Evolutionary conservation across 2,329 filamentous ascomycete genomes (phyloP), one percentile per base, ranked within the genome.

Genomic region (Talaromyces islandicus): DNA sequence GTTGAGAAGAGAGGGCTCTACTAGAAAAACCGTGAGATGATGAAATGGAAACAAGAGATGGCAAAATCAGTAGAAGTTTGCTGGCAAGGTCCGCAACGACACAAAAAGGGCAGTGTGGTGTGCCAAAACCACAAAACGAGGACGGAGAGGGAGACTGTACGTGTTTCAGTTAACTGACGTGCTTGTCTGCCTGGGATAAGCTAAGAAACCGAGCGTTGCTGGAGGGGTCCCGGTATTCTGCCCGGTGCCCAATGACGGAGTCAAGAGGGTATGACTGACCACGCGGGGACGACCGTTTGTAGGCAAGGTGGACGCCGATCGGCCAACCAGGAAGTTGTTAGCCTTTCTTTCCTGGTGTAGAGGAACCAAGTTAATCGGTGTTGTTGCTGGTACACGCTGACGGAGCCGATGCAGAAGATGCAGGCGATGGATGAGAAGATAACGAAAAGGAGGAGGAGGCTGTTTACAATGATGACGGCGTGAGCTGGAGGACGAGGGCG

Each of bases 381-480:
- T 38, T 4, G 35, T 7, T 38, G 5, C 7, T 38, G 35, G 6
- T 14, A 5, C 17, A n/a, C 17, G 1, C 14, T 25, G 21, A n/a
- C 21, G 19, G 29, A 32, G 6, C n/a, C 21, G 43, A 50, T 50
- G 43, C 17, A 9, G 35, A 43, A 21, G 19, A 19, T 35, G 43
- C 43, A 52, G 52, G 24, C 54, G 50, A 35, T 29, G 35, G 29
- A 46, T 10, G 52, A 41, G 19, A 54, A 46, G 17, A n/a, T 17
- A 30, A 10, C 14, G 38, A 48, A 19, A 29, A 48, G 29, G 29
- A 38, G 6, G 38, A 59, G 30, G 46, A 54, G 50, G 32, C 43
- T 51, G 24, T 46, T 54, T 41, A 53, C 32, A 59, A 48, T 30
- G 58, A 59, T 46, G 57, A 62, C 53, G 57, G 54, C 38, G 60